Evolutionary conservation across 768 basidiomycete genomes (phyloP).

Genomic region (Xerocomus potaroensis): DNA sequence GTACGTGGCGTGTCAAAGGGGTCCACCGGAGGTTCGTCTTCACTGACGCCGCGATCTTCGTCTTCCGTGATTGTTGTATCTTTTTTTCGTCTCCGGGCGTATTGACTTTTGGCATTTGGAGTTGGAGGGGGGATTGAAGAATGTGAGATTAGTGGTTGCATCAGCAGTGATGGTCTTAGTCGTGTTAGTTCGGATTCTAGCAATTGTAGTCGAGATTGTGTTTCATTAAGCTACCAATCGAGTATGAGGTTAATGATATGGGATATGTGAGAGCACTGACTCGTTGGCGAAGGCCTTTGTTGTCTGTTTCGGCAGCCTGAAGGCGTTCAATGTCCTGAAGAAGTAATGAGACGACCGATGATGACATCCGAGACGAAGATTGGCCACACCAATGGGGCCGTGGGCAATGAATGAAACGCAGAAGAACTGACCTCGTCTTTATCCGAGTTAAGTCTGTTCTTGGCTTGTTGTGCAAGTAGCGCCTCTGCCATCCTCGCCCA

Average conservation of each 20-base stretch:
- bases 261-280: conserved; percentile 32
- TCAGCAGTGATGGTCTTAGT: conserved; percentile 63
- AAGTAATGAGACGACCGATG: conserved; percentile 12
- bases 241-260: conserved; percentile 3
- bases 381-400: background rate
- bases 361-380: background rate
- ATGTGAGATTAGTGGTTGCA: conserved; percentile 46
- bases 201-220: conserved; percentile 46
- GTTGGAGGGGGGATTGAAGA: conserved; percentile 18
- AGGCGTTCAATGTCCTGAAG: conserved; percentile 54
- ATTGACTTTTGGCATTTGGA: conserved; percentile 18
- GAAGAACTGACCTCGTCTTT: conserved; percentile 43
- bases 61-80: conserved; percentile 23
- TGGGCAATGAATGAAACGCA: background rate
- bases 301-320: conserved; percentile 55
- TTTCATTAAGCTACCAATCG: conserved; percentile 50
- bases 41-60: conserved; percentile 22
- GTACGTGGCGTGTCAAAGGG: conserved; percentile 15
- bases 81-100: conserved; percentile 26
- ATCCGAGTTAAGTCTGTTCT: conserved; percentile 32
- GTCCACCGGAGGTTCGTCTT: conserved; percentile 25
- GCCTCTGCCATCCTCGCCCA: conserved; percentile 70
- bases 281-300: conserved; percentile 55
- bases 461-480: conserved; percentile 46
- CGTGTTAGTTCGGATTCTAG: conserved; percentile 64